phyloP scores from a whole-genome alignment of 306 rosid genomes.

The Fragaria vesca region DNA sequence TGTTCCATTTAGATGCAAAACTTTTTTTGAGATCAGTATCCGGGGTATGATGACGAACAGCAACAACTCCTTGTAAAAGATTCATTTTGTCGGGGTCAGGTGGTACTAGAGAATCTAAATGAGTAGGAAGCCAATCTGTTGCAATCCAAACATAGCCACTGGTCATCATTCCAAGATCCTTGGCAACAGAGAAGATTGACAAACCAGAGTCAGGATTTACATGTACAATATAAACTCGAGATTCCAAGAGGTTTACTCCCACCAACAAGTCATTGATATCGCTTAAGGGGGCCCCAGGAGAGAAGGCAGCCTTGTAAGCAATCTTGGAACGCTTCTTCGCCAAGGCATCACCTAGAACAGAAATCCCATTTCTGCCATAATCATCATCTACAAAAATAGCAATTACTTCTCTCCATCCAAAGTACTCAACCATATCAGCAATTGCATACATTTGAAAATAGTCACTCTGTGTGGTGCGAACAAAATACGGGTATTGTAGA shows the following conservation, averaged over 20 bases:
- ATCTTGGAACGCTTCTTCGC: slow-evolving; percentile 69
- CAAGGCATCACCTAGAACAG: slow-evolving; percentile 66
- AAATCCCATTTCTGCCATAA: slow-evolving; percentile 73
- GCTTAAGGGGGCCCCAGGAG: slow-evolving; percentile 43
- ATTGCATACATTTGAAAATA: slow-evolving; percentile 76
- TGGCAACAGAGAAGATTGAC: slow-evolving; percentile 52
- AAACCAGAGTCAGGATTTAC: slow-evolving; percentile 91
- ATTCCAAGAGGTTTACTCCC: slow-evolving; percentile 78
- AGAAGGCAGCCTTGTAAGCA: slow-evolving; percentile 69
- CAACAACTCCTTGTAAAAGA: slow-evolving; percentile 72
- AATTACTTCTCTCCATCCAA: slow-evolving; percentile 76
- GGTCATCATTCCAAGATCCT: slow-evolving; percentile 57
- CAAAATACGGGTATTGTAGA: slow-evolving; percentile 72
- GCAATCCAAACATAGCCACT: slow-evolving; percentile 82
- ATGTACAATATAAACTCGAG: slow-evolving; percentile 83
- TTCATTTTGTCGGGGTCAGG: slow-evolving; percentile 43
- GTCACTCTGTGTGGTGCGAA: slow-evolving; percentile 80
- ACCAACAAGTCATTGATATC: slow-evolving; percentile 47
- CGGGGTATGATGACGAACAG: slow-evolving; percentile 75
- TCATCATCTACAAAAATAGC: slow-evolving; percentile 87
- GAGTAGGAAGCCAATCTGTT: slow-evolving; percentile 89
- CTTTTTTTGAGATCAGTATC: slow-evolving; percentile 51
- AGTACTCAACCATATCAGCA: slow-evolving; percentile 63
- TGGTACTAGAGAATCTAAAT: slow-evolving; percentile 50
- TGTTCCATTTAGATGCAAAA: slow-evolving; percentile 44